Percentiles rank a stretch among this genome's conserved stretches.
These are phyloP conservation scores for Chlorencoelia australis DNA, from an alignment of 2,329 filamentous ascomycete species.

Conservation along the genomic window DNA sequence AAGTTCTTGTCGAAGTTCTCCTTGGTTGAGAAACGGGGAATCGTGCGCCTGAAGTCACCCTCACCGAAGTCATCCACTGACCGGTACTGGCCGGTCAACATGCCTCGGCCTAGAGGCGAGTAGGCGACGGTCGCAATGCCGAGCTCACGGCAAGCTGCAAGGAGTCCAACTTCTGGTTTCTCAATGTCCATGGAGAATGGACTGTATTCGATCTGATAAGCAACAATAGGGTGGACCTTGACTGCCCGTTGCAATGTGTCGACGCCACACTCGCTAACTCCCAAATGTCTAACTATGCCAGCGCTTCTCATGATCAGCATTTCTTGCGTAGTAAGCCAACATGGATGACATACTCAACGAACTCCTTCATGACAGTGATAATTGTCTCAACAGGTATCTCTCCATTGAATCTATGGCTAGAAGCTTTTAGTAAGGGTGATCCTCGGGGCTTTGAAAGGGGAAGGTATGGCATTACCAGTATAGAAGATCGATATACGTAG, in stretches of 20 bases:
- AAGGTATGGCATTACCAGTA: slow-evolving; percentile 1
- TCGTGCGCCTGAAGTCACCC: slow-evolving; percentile 24
- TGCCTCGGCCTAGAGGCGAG: slow-evolving; percentile 38
- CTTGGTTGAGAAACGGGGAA: slow-evolving; percentile 37
- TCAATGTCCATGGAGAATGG: slow-evolving; percentile 49
- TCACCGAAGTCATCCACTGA: slow-evolving; percentile 18
- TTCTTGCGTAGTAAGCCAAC: neutral
- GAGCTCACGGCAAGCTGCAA: slow-evolving; percentile 45
- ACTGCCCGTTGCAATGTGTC: slow-evolving; percentile 40
- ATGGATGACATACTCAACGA: slow-evolving; percentile 2
- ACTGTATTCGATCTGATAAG: slow-evolving; percentile 43
- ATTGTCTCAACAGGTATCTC: slow-evolving; percentile 33
- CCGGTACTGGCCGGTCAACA: slow-evolving; percentile 31
- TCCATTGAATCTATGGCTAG: slow-evolving; percentile 29
- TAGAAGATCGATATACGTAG: slow-evolving; percentile 9
- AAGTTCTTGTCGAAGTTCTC: slow-evolving; percentile 48
- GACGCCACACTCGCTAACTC: slow-evolving; percentile 41
- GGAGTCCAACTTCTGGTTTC: slow-evolving; percentile 32
- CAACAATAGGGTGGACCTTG: slow-evolving; percentile 37
- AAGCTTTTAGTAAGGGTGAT: neutral
- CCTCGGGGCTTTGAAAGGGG: neutral
- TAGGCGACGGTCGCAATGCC: slow-evolving; percentile 26
- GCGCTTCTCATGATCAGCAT: slow-evolving; percentile 33
- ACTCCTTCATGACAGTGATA: slow-evolving; percentile 22
- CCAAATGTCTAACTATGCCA: slow-evolving; percentile 46